Base-by-base conservation (phyloP, 1,139 yeast species). In the Hyphopichia buzzinii region DNA sequence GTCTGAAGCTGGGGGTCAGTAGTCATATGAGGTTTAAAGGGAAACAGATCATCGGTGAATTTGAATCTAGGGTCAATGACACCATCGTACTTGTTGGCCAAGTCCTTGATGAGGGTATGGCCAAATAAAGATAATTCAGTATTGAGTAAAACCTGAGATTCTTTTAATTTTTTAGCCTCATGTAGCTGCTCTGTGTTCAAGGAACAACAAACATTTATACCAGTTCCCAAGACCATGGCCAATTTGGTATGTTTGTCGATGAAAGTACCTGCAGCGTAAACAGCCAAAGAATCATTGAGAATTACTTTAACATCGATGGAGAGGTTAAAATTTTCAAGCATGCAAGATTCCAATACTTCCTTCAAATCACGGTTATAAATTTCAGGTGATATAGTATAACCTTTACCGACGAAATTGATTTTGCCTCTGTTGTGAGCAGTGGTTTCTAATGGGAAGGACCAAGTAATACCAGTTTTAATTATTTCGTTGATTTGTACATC, bases 371-470 rank as follows among this genome's bases (percentile, higher is more conserved):
- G 46, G 34, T 64, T 61, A 39, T 57, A 52, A 21, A 69, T 57
- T 23, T 72, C 77, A 4, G 61, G 60, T 3, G 64, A 49, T 26
- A 77, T 53, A 13, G 61, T 52, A 53, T 70, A 78, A 3, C 83
- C 83, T 52, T 78, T 78, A 27, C 77, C 70, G 33, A 74, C 76
- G 39, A 62, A 63, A 22, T 61, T 59, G 27, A 78, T 63, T 26
- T 54, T 60, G 1, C 79, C 83, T 24, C 64, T 61, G 49, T 73
- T 71, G 40, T 68, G 66, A 12, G 56, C 45, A 2, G 66, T 62
- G 42, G 76, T 75, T 12, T 59, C 56, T 34, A 78, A 58, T 0
- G 84, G 81, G 50, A 78, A 78, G 4, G 80, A 73, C 82, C 83
- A 77, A n/a, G 79, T 68, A 31, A 77, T 57, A 3, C 81, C 81